phyloP scores from a whole-genome alignment of 2,329 filamentous ascomycete species.

The Ophioceras dolichostomum region DNA sequence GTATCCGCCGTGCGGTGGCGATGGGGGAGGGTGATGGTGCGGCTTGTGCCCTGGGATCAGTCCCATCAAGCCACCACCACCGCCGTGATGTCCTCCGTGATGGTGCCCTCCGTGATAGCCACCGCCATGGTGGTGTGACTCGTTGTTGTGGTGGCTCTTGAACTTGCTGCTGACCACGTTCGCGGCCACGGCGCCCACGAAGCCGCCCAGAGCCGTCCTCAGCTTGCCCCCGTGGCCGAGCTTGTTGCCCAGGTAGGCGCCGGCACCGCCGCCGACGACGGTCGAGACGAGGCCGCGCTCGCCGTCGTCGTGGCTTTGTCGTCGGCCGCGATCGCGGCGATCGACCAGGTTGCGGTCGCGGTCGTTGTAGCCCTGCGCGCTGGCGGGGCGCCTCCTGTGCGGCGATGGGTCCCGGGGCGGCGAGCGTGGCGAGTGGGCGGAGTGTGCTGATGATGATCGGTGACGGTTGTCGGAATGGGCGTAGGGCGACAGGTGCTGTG shows the following conservation, averaged over 20 bases:
- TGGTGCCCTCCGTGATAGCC: slow-evolving; percentile 4
- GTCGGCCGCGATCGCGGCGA: slow-evolving; percentile 1
- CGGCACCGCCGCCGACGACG: slow-evolving; percentile 36
- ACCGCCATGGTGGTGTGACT: slow-evolving; percentile 3
- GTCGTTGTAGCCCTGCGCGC: slow-evolving; percentile 4
- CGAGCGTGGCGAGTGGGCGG: background rate
- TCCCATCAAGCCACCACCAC: background rate
- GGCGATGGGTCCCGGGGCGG: background rate
- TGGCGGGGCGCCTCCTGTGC: background rate
- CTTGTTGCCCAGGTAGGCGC: slow-evolving; percentile 39
- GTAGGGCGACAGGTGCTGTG: slow-evolving; percentile 1
- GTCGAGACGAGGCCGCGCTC: slow-evolving; percentile 43
- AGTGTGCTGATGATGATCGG: slow-evolving; percentile 1
- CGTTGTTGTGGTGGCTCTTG: slow-evolving; percentile 13
- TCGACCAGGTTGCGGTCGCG: slow-evolving; percentile 1
- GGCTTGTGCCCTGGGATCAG: background rate
- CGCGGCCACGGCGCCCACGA: slow-evolving; percentile 40
- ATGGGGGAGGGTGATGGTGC: background rate
- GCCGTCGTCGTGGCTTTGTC: slow-evolving; percentile 18
- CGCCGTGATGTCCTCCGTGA: slow-evolving; percentile 4
- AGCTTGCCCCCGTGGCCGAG: slow-evolving; percentile 35
- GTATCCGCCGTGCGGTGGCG: background rate
- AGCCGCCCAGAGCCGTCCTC: slow-evolving; percentile 34
- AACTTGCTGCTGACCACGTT: slow-evolving; percentile 33
- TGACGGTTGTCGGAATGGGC: background rate